Base-by-base conservation (phyloP, 2,329 filamentous ascomycete genomes). In the Penicillium expansum region DNA sequence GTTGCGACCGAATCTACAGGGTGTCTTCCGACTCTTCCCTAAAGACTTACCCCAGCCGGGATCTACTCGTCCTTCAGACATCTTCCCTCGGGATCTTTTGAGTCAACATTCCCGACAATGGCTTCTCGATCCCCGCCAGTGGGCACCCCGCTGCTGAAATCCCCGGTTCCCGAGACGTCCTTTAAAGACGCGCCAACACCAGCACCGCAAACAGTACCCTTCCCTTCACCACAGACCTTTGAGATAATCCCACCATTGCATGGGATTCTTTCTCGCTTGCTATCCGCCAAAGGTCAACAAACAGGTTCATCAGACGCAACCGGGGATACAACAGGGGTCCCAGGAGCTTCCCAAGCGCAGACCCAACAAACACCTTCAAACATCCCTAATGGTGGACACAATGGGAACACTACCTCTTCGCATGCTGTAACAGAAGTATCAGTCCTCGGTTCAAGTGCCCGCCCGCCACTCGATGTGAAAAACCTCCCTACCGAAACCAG, bases 241-340 rank as follows among this genome's bases (percentile, higher is more conserved):
- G 92, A 96, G 78, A 85, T 91, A 65, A 83, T 96, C 52, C 91
- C 92, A 27, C 86, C 92, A 68, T 85, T 97, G 52, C 87, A 91
- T 68, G 82, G 86, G 57, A 85, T 96, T 64, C 85, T 97, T 59
- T 81, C 86, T 63, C 89, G 90, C 49, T 83, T 97, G 18, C 85
- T 89, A 64, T 80, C 76, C 29, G 66, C 72, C 18, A 78, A 71
- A 58, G 68, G 65, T 65, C 77, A 77, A 52, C 69, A 77, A 48
- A 73, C 74, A 43, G 71, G 54, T 27, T 55, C 60, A 58, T 48
- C 66, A 42, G 57, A 60, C 22, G 58, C 55, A 18, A 20, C 58
- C 11, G 66, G 64, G 22, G 67, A 64, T 14, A 54, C 66, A 14
- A 60, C 66, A 55, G 66, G 67, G 55, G 62, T 67, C n/a, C 63